Conservation (phyloP, 257 asterid genomes). For the Lycium barbarum region DNA sequence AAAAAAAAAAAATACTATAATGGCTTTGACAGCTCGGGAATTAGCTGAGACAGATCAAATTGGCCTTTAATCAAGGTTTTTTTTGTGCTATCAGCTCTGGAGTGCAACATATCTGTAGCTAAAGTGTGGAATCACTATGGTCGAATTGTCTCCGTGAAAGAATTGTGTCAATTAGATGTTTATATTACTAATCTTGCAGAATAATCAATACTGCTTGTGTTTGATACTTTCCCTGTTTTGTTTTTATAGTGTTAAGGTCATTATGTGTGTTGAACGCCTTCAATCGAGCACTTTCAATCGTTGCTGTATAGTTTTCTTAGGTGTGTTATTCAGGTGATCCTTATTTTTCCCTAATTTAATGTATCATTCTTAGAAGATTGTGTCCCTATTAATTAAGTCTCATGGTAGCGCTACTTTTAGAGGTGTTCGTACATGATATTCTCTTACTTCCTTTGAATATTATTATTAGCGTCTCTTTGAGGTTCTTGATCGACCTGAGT, state of each 20-base stretch:
- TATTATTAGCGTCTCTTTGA: neutral
- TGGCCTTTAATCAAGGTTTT: too few relatives aligned
- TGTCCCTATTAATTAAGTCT: neutral
- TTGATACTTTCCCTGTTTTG: neutral
- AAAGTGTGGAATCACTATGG: too few relatives aligned
- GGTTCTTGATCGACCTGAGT: neutral
- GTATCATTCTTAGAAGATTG: slow-evolving; percentile 29
- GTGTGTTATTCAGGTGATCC: neutral
- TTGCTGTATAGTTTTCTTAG: slow-evolving; percentile 33
- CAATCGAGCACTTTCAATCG: slow-evolving; percentile 19
- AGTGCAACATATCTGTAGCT: too few relatives aligned
- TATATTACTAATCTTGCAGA: neutral
- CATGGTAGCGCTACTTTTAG: neutral
- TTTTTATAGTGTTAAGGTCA: slow-evolving; percentile 19
- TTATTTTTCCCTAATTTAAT: neutral
- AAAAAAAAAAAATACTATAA: too few relatives aligned
- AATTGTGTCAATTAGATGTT: neutral
- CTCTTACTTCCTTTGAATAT: neutral
- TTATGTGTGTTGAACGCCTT: too few relatives aligned
- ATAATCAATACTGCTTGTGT: neutral
- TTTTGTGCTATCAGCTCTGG: too few relatives aligned
- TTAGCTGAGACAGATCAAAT: too few relatives aligned
- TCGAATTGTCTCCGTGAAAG: neutral
- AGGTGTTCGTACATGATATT: too few relatives aligned
- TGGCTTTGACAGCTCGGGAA: too few relatives aligned